Conservation (phyloP, 139 green algal genomes). For the Eudorina sp. region DNA sequence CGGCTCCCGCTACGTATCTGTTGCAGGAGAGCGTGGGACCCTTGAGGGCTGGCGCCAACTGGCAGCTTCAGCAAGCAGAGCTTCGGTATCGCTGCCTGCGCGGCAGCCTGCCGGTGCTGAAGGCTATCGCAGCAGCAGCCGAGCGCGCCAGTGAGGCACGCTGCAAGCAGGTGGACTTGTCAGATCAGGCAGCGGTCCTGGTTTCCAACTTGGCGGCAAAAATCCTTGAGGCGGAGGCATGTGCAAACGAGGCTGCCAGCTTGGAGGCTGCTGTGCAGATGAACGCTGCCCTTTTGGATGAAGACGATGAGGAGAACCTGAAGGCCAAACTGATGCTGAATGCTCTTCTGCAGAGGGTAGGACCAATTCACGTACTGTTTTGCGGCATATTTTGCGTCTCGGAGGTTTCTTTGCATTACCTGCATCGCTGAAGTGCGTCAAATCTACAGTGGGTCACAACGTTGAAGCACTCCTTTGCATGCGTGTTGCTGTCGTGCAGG, state of each 20-base stretch:
- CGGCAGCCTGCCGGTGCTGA: background rate
- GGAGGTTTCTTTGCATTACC: too few relatives aligned
- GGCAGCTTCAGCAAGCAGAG: conserved; percentile 22
- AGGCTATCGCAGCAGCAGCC: background rate
- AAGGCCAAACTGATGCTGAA: conserved; percentile 51
- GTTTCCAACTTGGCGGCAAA: conserved; percentile 38
- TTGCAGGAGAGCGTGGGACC: too few relatives aligned
- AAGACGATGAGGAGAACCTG: conserved; percentile 30
- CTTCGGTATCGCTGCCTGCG: conserved; percentile 36
- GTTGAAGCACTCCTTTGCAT: too few relatives aligned
- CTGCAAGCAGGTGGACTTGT: conserved; percentile 10
- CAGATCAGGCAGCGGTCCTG: conserved; percentile 23
- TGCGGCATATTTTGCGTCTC: too few relatives aligned
- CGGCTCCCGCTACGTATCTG: too few relatives aligned
- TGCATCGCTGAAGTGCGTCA: too few relatives aligned
- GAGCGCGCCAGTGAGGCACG: conserved; percentile 10
- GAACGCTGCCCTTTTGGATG: background rate
- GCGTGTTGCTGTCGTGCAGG: too few relatives aligned
- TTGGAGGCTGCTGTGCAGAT: background rate
- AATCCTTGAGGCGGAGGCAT: conserved; percentile 47
- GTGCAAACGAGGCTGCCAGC: conserved; percentile 13
- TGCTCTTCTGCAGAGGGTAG: conserved; percentile 39
- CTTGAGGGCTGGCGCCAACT: too few relatives aligned
- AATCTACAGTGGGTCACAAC: too few relatives aligned
- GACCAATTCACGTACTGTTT: too few relatives aligned